These are phyloP conservation scores for Globisporangium radiosum DNA, from an alignment of 352 stramenopile genomes.

Conservation along the genomic window DNA sequence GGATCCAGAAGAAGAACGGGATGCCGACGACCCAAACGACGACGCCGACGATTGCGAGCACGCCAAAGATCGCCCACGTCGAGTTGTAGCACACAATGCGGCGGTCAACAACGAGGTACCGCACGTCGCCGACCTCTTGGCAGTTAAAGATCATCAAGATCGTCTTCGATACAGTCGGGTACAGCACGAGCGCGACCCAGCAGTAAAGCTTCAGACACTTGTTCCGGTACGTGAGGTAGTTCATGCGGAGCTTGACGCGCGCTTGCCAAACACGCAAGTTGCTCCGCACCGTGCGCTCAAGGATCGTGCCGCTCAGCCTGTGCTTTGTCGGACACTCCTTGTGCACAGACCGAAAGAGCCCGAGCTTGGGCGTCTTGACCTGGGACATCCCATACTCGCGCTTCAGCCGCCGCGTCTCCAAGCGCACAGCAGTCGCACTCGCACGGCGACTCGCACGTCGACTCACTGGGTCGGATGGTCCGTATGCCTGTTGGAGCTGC, in stretches of 20 bases:
- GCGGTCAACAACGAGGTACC: constrained; percentile 59
- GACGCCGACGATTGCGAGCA: constrained; percentile 46
- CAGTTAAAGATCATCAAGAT: constrained; percentile 80
- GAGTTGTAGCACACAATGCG: constrained; percentile 66
- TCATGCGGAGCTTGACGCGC: constrained; percentile 73
- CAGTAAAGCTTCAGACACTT: constrained; percentile 77
- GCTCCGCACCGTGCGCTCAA: constrained; percentile 59
- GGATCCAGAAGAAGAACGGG: constrained; percentile 69
- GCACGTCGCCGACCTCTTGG: constrained; percentile 53
- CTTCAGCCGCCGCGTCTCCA: constrained; percentile 41
- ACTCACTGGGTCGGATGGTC: constrained; percentile 5
- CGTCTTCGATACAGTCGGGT: constrained; percentile 70
- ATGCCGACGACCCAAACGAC: constrained; percentile 70
- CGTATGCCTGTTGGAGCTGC: background rate
- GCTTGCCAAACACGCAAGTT: constrained; percentile 77
- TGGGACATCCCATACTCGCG: constrained; percentile 70
- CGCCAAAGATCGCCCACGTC: constrained; percentile 55
- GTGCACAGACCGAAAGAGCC: constrained; percentile 55
- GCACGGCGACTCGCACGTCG: background rate
- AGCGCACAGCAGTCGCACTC: constrained; percentile 4
- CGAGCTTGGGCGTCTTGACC: constrained; percentile 57
- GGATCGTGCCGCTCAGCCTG: constrained; percentile 34
- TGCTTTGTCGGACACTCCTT: constrained; percentile 41
- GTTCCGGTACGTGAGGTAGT: constrained; percentile 77
- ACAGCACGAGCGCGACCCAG: constrained; percentile 71